Conservation (phyloP, 805 yeast species). For the Nakazawaea peltata region DNA sequence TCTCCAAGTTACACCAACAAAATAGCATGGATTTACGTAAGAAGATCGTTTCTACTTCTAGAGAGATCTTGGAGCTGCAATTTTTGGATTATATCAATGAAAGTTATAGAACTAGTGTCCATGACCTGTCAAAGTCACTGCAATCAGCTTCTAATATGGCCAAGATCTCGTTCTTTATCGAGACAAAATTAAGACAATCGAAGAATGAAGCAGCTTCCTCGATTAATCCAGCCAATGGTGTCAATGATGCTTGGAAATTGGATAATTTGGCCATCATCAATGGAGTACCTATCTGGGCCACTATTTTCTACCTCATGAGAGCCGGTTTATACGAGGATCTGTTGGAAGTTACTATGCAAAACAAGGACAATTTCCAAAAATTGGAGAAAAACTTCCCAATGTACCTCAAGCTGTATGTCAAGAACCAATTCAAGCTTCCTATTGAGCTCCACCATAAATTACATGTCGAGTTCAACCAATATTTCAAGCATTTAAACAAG, state of each 20-base stretch:
- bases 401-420: conserved; percentile 65
- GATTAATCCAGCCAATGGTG: neutral
- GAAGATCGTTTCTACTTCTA: conserved; percentile 46
- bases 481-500: conserved; percentile 55
- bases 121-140: conserved; percentile 24
- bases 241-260: conserved; percentile 33
- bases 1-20: conserved; percentile 23
- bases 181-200: conserved; percentile 30
- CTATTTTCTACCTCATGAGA: conserved; percentile 75
- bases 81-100: conserved; percentile 69
- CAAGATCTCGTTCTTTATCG: conserved; percentile 59
- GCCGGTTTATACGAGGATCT: conserved; percentile 82
- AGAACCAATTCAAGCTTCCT: conserved; percentile 48
- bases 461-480: conserved; percentile 76
- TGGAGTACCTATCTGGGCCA: conserved; percentile 91
- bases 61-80: conserved; percentile 61
- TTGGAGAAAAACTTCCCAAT: conserved; percentile 79
- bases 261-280: conserved; percentile 60
- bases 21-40: conserved; percentile 27
- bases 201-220: conserved; percentile 13
- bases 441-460: conserved; percentile 61
- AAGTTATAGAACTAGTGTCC: conserved; percentile 40
- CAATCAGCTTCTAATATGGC: conserved; percentile 58
- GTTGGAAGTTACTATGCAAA: conserved; percentile 51
- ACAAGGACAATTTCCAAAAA: conserved; percentile 69